Conservation (phyloP, 176 grass and related monocot species). For the Phoenix roebelenii region DNA sequence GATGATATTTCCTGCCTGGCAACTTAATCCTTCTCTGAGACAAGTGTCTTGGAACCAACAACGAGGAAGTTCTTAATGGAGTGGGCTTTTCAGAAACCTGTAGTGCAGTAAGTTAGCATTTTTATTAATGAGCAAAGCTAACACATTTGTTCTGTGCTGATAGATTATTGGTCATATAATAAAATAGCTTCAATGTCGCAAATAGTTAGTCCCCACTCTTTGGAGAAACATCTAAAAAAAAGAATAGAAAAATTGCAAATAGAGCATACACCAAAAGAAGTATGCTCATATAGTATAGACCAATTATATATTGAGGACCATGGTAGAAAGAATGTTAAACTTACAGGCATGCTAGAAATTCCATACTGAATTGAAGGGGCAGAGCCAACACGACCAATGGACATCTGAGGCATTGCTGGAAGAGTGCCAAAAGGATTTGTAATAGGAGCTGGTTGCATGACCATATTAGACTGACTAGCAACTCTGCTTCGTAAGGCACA, state of each 20-base stretch:
- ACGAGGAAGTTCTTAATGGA: conserved; percentile 46
- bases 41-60: conserved; percentile 69
- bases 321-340: background rate
- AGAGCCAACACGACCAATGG: conserved; percentile 69
- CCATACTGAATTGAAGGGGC: conserved; percentile 90
- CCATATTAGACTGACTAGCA: conserved; percentile 51
- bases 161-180: too few relatives aligned
- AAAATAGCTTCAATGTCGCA: too few relatives aligned
- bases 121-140: too few relatives aligned
- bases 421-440: conserved; percentile 83
- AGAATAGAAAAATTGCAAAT: too few relatives aligned
- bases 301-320: too few relatives aligned
- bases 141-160: too few relatives aligned
- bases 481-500: conserved; percentile 28
- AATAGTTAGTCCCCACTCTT: too few relatives aligned
- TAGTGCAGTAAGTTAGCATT: background rate
- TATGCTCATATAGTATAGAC: too few relatives aligned
- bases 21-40: conserved; percentile 88
- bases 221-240: too few relatives aligned
- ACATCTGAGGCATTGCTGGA: conserved; percentile 93
- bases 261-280: too few relatives aligned
- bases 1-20: conserved; percentile 61
- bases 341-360: conserved; percentile 91
- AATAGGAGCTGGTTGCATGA: conserved; percentile 58
- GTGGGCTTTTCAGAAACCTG: conserved; percentile 79